Conservation (phyloP, 768 basidiomycete genomes). For the Boletus eberwhitei region DNA sequence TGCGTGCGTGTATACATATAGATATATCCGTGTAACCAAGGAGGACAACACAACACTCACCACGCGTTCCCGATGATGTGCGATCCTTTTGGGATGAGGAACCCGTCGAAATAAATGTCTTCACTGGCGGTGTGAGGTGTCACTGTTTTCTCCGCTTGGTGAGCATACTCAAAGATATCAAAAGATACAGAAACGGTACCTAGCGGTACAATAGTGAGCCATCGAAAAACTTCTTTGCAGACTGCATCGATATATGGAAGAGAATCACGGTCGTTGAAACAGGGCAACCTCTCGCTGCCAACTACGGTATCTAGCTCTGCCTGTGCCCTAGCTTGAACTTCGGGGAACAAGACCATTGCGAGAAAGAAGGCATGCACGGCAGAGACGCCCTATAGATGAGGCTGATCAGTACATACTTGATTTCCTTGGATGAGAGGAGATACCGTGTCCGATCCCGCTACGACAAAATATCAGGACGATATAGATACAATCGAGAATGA, state of each 20-base stretch:
- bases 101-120: conserved; percentile 16
- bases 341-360: conserved; percentile 24
- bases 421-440: conserved; percentile 30
- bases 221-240: conserved; percentile 25
- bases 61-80: conserved; percentile 21
- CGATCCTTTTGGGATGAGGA: conserved; percentile 25
- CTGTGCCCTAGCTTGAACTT: conserved; percentile 22
- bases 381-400: conserved; percentile 12
- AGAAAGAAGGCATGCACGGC: conserved; percentile 22
- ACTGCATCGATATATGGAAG: conserved; percentile 28
- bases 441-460: conserved; percentile 46
- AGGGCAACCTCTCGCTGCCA: conserved; percentile 19
- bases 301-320: conserved; percentile 25
- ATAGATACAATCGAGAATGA: fast-evolving
- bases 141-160: neutral
- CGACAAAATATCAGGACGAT: neutral
- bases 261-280: conserved; percentile 16
- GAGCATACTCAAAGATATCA: neutral
- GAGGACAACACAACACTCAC: conserved; percentile 10
- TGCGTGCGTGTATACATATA: neutral
- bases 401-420: conserved; percentile 25
- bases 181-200: conserved; percentile 27
- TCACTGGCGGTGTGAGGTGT: conserved; percentile 17
- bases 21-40: neutral
- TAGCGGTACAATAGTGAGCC: conserved; percentile 18